Evolutionary conservation across 2,329 filamentous ascomycete species (phyloP).

Genomic region (Coniochaeta hoffmannii): DNA sequence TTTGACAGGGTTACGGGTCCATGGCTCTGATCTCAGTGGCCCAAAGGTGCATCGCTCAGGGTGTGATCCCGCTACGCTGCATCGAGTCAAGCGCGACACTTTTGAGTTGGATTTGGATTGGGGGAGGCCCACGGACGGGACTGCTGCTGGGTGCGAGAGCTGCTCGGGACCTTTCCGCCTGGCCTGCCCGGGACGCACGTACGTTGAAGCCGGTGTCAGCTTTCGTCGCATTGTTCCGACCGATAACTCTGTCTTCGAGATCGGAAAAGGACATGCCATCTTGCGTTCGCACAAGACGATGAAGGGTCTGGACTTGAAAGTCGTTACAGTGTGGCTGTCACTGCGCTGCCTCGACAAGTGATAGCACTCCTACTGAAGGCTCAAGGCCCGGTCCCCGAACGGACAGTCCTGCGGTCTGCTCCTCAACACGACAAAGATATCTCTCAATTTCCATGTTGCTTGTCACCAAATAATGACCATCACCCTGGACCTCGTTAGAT

Average conservation of each 20-base stretch:
- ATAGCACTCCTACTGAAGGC: too few species aligned
- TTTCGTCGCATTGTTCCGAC: background rate
- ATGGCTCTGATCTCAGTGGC: background rate
- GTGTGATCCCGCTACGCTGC: background rate
- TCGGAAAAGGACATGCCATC: too few species aligned
- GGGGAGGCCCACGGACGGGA: background rate
- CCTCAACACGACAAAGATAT: background rate
- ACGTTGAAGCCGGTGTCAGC: background rate
- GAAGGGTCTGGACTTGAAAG: too few species aligned
- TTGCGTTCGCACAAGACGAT: too few species aligned
- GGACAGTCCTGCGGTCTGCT: too few species aligned
- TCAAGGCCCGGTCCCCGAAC: too few species aligned
- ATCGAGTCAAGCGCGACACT: background rate
- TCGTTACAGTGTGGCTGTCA: too few species aligned
- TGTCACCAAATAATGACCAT: background rate
- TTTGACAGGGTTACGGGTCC: background rate
- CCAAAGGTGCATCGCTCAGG: background rate
- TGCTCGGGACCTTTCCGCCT: background rate
- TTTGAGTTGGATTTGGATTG: background rate
- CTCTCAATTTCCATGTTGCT: background rate
- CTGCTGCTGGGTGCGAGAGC: background rate
- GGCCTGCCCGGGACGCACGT: background rate
- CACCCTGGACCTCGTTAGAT: background rate
- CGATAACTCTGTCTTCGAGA: background rate
- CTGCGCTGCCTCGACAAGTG: too few species aligned